Conservation (phyloP, 2,329 filamentous ascomycete genomes). For the Ophiostoma australiae region DNA sequence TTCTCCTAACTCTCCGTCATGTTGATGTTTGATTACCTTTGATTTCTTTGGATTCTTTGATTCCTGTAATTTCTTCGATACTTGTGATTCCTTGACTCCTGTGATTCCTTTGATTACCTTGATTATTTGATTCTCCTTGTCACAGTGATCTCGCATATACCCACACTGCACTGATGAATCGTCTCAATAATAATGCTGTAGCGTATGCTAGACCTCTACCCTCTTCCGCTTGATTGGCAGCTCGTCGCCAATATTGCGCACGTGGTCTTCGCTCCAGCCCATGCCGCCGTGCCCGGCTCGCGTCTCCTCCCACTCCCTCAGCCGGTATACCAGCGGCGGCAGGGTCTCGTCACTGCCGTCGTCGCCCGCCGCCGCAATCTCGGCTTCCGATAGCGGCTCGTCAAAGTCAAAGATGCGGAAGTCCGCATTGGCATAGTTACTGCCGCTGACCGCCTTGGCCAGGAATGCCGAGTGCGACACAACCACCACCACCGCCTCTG, state of each 20-base stretch:
- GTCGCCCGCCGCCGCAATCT: background rate
- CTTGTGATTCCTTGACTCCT: no score
- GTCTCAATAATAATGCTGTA: no score
- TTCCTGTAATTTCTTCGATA: no score
- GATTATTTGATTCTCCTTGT: no score
- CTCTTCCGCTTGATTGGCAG: conserved; percentile 26
- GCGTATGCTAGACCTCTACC: background rate
- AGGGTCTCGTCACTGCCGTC: conserved; percentile 26
- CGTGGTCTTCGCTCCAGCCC: conserved; percentile 43
- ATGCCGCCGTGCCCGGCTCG: conserved; percentile 46
- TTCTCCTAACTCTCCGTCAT: no score
- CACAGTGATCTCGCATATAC: no score
- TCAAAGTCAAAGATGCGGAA: conserved; percentile 59
- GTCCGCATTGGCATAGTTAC: conserved; percentile 57
- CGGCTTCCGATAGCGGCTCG: conserved; percentile 22
- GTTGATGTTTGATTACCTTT: background rate
- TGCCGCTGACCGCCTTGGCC: conserved; percentile 51
- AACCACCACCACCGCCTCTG: conserved; percentile 59
- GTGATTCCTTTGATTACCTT: no score
- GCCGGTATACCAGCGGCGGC: conserved; percentile 25
- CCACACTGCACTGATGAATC: no score
- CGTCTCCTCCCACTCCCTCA: conserved; percentile 49
- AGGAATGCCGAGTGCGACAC: conserved; percentile 63
- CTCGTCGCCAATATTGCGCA: conserved; percentile 32
- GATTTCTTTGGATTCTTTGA: background rate